Conservation (phyloP, 306 rosid genomes). For the Comarum palustre region DNA sequence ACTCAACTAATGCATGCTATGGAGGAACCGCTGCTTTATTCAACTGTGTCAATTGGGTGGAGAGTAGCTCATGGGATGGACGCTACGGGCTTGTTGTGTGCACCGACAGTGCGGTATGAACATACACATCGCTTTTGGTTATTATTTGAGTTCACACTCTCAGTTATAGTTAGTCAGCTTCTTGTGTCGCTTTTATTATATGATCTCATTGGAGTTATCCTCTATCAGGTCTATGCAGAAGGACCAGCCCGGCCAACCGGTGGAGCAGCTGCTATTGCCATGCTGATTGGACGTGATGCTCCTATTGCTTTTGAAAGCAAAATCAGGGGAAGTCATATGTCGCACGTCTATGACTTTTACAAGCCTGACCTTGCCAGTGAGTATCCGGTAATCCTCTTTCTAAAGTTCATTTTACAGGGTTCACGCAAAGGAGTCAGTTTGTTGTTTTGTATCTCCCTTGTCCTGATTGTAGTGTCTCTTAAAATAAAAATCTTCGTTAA, state of each 20-base stretch:
- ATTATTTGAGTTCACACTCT: neutral
- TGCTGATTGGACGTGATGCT: conserved; percentile 92
- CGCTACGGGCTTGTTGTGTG: conserved; percentile 98
- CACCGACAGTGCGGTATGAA: conserved; percentile 90
- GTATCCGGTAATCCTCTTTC: conserved; percentile 69
- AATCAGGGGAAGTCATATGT: conserved; percentile 88
- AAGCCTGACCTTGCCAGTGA: conserved; percentile 97
- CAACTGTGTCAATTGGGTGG: conserved; percentile 98
- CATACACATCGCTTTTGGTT: conserved; percentile 21
- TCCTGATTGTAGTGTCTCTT: neutral
- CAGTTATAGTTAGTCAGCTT: neutral
- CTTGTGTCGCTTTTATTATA: conserved; percentile 2
- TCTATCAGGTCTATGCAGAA: conserved; percentile 90
- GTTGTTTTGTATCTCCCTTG: neutral
- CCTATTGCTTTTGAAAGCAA: conserved; percentile 93
- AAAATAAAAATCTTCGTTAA: neutral
- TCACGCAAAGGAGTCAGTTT: neutral
- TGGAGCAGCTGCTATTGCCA: conserved; percentile 98
- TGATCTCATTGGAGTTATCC: conserved; percentile 19
- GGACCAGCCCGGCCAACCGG: conserved; percentile 99
- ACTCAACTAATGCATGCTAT: conserved; percentile 95
- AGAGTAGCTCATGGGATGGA: conserved; percentile 98
- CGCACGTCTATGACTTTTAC: conserved; percentile 94
- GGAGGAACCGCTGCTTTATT: conserved; percentile 98
- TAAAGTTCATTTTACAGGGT: neutral